Percentiles rank a stretch among this genome's conserved stretches.
phyloP scores from a whole-genome alignment of 768 basidiomycete genomes.

The Lactarius hengduanensis region DNA sequence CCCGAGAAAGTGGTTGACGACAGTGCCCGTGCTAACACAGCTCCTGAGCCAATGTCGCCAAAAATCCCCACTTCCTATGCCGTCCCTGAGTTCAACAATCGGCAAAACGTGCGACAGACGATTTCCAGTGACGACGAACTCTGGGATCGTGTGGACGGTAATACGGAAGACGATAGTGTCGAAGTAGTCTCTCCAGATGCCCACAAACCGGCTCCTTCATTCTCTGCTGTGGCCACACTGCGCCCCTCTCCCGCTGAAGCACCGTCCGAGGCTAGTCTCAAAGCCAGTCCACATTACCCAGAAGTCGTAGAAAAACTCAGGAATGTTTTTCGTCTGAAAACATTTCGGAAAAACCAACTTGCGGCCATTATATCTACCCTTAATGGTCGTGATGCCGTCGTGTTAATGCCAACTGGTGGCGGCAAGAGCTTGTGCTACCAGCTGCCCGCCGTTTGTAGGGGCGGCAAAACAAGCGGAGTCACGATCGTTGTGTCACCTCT shows the following conservation, averaged over 20 bases:
- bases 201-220: slow-evolving; percentile 10
- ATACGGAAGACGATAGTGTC: slow-evolving; percentile 31
- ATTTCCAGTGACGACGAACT: slow-evolving; percentile 44
- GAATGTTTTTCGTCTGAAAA: slow-evolving; percentile 57
- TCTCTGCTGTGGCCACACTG: slow-evolving; percentile 9
- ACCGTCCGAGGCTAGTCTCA: slow-evolving; percentile 16
- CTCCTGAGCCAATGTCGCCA: neutral
- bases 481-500: slow-evolving; percentile 92
- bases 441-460: slow-evolving; percentile 80
- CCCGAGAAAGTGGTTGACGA: neutral
- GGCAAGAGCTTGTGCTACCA: slow-evolving; percentile 89
- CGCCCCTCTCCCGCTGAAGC: slow-evolving; percentile 11
- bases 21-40: neutral
- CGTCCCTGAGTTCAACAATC: slow-evolving; percentile 6
- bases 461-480: slow-evolving; percentile 72
- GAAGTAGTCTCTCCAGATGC: slow-evolving; percentile 20
- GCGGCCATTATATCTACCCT: slow-evolving; percentile 82
- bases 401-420: slow-evolving; percentile 95
- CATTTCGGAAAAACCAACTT: slow-evolving; percentile 82
- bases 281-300: slow-evolving; percentile 36
- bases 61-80: neutral
- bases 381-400: slow-evolving; percentile 82
- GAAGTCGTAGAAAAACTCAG: slow-evolving; percentile 58
- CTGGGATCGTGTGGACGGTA: slow-evolving; percentile 46
- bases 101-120: neutral